A percentile compares a stretch with the other conserved stretches of the same genome.
Evolutionary conservation across 345 rosid genomes (phyloP).

Genomic region (Salix caprea): DNA sequence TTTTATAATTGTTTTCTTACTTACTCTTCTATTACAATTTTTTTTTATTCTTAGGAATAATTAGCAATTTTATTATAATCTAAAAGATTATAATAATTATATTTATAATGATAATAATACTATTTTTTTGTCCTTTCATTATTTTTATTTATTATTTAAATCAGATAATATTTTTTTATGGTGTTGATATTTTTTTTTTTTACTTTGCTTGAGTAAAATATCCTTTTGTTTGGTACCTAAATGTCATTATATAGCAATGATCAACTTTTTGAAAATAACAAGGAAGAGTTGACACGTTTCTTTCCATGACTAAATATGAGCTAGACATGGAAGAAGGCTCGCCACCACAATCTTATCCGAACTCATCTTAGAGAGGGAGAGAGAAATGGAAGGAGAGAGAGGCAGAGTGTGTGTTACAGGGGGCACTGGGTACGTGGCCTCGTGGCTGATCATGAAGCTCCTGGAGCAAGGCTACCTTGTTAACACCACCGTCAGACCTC

Average conservation of each 20-base stretch:
- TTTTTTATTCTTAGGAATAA: no score
- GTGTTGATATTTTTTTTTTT: no score
- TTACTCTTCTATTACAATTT: no score
- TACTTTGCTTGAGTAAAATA: neutral
- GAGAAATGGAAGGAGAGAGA: constrained; percentile 3
- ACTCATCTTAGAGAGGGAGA: neutral
- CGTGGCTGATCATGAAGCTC: constrained; percentile 33
- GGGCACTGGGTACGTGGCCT: constrained; percentile 23
- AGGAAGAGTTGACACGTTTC: neutral
- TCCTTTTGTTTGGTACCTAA: neutral
- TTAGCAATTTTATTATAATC: no score
- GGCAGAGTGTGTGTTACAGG: constrained; percentile 31
- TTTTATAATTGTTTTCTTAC: no score
- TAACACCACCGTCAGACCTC: constrained; percentile 25
- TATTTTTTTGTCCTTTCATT: no score
- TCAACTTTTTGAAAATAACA: neutral
- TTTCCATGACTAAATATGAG: neutral
- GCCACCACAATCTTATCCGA: neutral
- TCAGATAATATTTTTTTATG: no score
- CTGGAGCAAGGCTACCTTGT: constrained; percentile 33
- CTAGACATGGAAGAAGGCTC: neutral
- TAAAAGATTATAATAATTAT: no score
- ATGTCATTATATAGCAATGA: no score
- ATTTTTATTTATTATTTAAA: no score
- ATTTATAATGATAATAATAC: no score